These are phyloP conservation scores for Leccinum laetum DNA, from an alignment of 1,284 basidiomycete genomes.

Conservation along the genomic window DNA sequence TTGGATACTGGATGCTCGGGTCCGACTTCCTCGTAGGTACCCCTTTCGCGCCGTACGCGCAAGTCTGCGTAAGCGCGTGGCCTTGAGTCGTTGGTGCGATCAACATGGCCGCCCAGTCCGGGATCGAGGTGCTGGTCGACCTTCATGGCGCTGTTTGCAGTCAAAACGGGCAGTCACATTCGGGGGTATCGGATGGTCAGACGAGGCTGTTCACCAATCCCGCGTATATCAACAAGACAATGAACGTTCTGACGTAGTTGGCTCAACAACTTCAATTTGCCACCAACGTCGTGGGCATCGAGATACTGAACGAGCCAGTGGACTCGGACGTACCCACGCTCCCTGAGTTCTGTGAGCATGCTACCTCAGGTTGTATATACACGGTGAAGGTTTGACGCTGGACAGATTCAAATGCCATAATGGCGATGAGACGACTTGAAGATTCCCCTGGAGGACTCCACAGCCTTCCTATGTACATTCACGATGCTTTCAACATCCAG, in stretches of 20 bases:
- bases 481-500: conserved; percentile 71
- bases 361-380: neutral
- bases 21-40: conserved; percentile 33
- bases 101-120: no score
- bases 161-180: conserved; percentile 58
- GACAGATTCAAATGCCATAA: conserved; percentile 22
- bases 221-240: conserved; percentile 57
- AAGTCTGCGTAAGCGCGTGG: no score
- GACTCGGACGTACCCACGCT: conserved; percentile 40
- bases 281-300: conserved; percentile 76
- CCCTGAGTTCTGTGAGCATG: conserved; percentile 51
- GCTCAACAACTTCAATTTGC: conserved; percentile 56
- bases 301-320: conserved; percentile 76
- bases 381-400: neutral
- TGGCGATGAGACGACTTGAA: conserved; percentile 20
- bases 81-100: neutral
- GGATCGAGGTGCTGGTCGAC: no score
- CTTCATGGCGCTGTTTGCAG: no score
- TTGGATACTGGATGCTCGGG: conserved; percentile 68
- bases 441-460: conserved; percentile 21
- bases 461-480: conserved; percentile 68
- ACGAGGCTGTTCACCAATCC: conserved; percentile 54
- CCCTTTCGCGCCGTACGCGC: no score
- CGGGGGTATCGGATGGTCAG: conserved; percentile 68
- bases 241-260: conserved; percentile 58